phyloP scores from a whole-genome alignment of 208 protist genomes.

The Trypanosoma congolense region DNA sequence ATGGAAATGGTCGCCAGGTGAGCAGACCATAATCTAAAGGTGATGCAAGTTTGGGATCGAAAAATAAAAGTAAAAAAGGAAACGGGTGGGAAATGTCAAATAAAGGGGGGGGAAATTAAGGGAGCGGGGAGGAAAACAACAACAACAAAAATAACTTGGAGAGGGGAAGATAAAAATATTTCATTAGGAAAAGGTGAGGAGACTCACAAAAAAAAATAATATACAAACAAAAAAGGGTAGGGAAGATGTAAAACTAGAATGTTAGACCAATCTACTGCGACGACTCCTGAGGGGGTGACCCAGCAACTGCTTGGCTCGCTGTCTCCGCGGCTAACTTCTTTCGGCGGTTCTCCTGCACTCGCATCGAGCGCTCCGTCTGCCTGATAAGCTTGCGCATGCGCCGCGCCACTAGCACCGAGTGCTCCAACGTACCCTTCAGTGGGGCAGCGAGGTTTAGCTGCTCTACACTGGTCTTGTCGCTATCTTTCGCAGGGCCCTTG shows the following conservation, averaged over 20 bases:
- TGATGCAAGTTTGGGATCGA: slow-evolving; percentile 9
- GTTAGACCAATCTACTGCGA: neutral
- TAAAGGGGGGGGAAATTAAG: slow-evolving; percentile 1
- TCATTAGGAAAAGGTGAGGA: too few species aligned
- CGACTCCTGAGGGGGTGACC: neutral
- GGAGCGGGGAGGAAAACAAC: slow-evolving; percentile 3
- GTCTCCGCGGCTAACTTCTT: slow-evolving; percentile 23
- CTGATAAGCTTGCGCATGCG: slow-evolving; percentile 79
- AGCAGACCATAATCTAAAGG: slow-evolving; percentile 3
- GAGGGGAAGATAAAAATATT: too few species aligned
- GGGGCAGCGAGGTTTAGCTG: slow-evolving; percentile 6
- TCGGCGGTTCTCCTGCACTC: slow-evolving; percentile 44
- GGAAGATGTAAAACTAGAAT: neutral
- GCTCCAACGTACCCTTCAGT: slow-evolving; percentile 35
- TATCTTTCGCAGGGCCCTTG: slow-evolving; percentile 23
- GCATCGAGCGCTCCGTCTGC: slow-evolving; percentile 66
- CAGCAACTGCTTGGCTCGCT: neutral
- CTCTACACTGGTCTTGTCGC: neutral
- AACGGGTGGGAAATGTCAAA: slow-evolving; percentile 1
- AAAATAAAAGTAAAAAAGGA: slow-evolving; percentile 18
- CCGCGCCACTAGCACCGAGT: slow-evolving; percentile 75
- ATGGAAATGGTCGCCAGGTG: neutral
- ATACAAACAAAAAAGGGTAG: too few species aligned
- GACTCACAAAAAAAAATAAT: too few species aligned
- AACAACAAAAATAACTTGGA: slow-evolving; percentile 8